Percentiles rank a stretch among this genome's conserved stretches.
phyloP scores from a whole-genome alignment of 192 early-diverging fungal species.

The Backusella westeae region DNA sequence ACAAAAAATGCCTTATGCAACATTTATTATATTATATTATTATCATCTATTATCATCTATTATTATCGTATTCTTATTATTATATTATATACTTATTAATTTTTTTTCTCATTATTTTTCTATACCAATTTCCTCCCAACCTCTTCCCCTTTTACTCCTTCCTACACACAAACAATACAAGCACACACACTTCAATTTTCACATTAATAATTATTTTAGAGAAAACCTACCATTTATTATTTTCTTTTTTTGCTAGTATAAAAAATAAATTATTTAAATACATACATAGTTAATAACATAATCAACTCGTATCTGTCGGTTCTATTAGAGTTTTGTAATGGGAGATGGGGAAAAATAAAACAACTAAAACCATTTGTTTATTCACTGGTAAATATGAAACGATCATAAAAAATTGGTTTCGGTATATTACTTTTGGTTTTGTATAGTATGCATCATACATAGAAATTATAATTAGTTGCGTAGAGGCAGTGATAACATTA shows the following conservation, averaged over 20 bases:
- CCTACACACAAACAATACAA: not conserved
- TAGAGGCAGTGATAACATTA: not conserved
- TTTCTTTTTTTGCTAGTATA: not conserved
- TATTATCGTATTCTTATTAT: not conserved
- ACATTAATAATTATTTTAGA: conserved; percentile 1
- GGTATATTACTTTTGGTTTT: not conserved
- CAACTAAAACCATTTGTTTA: not conserved
- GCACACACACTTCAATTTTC: not conserved
- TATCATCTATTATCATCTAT: not conserved
- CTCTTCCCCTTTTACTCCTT: not conserved
- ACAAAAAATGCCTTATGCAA: no score
- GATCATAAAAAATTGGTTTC: not conserved
- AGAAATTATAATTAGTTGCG: not conserved
- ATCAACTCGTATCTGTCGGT: not conserved
- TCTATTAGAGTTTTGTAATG: no score
- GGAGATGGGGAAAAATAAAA: not conserved
- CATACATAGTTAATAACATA: not conserved
- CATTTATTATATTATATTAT: not conserved
- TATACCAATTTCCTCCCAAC: not conserved
- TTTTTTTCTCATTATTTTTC: not conserved
- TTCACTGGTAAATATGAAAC: not conserved
- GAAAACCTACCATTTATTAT: not conserved
- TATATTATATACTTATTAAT: not conserved
- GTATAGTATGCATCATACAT: not conserved
- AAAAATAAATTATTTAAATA: not conserved